Conservation (phyloP, 2,329 filamentous ascomycete genomes). For the Colletotrichum scovillei region DNA sequence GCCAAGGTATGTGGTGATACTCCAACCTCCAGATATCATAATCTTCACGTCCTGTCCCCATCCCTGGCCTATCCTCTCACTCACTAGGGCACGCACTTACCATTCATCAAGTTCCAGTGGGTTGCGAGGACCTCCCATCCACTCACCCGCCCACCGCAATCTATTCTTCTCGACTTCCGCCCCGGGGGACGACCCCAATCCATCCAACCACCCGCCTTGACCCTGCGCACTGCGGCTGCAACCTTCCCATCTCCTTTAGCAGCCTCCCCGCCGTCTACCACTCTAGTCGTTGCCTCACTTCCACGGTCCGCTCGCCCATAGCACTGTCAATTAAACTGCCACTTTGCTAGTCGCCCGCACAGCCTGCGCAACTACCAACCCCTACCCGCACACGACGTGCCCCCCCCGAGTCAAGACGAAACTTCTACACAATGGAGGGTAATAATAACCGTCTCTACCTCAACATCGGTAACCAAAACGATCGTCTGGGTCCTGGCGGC, state of each 20-base stretch:
- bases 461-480: slow-evolving; percentile 75
- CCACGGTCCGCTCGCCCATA: slow-evolving; percentile 1
- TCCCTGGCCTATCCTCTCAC: background rate
- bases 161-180: slow-evolving; percentile 27
- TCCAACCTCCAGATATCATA: background rate
- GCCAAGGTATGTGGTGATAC: background rate
- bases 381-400: slow-evolving; percentile 20
- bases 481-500: slow-evolving; percentile 68
- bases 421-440: slow-evolving; percentile 58
- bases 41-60: background rate
- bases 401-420: slow-evolving; percentile 27
- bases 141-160: slow-evolving; percentile 33
- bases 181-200: slow-evolving; percentile 23
- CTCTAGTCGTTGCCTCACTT: slow-evolving; percentile 5
- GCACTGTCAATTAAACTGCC: slow-evolving; percentile 25
- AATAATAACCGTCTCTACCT: slow-evolving; percentile 73
- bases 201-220: slow-evolving; percentile 32
- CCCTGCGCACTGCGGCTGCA: slow-evolving; percentile 31
- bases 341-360: slow-evolving; percentile 29
- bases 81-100: slow-evolving; percentile 24
- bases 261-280: slow-evolving; percentile 27
- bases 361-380: slow-evolving; percentile 4
- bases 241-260: slow-evolving; percentile 20
- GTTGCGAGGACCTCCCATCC: slow-evolving; percentile 15
- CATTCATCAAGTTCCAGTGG: slow-evolving; percentile 22